Conservation (phyloP, 129 eudicot genomes). For the Glebionis coronaria region DNA sequence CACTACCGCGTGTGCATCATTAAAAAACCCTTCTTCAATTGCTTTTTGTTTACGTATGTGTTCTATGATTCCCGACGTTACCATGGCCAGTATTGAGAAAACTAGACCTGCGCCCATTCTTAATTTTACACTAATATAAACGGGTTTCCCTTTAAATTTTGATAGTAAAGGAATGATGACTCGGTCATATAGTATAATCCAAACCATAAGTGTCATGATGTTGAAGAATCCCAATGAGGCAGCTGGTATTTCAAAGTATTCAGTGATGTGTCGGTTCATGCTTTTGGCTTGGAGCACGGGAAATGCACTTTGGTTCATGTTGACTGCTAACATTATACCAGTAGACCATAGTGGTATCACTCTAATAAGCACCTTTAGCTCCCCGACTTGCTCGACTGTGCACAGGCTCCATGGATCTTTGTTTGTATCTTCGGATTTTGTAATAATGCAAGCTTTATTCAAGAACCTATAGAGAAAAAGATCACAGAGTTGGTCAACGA, state of each 20-base stretch:
- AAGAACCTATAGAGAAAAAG: slow-evolving; percentile 55
- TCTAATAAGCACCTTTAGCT: slow-evolving; percentile 66
- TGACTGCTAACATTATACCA: too few relatives aligned
- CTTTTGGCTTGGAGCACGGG: slow-evolving; percentile 59
- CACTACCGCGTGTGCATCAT: slow-evolving; percentile 39
- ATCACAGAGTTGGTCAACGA: not conserved
- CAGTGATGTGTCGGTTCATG: slow-evolving; percentile 86
- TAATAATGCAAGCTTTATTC: slow-evolving; percentile 68
- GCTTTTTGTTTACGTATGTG: slow-evolving; percentile 51
- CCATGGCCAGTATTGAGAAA: slow-evolving; percentile 42
- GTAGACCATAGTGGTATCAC: slow-evolving; percentile 76
- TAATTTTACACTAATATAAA: slow-evolving; percentile 42
- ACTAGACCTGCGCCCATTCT: slow-evolving; percentile 80
- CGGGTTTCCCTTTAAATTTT: slow-evolving; percentile 49
- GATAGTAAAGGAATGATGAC: slow-evolving; percentile 63
- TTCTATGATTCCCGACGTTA: slow-evolving; percentile 57
- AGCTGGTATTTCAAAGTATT: too few relatives aligned
- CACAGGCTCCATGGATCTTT: slow-evolving; percentile 37
- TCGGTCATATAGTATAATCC: slow-evolving; percentile 75
- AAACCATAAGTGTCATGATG: slow-evolving; percentile 44
- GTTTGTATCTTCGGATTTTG: slow-evolving; percentile 37
- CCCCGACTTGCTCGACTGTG: slow-evolving; percentile 78
- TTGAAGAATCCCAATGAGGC: slow-evolving; percentile 57
- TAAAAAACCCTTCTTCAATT: slow-evolving; percentile 44
- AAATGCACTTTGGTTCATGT: slow-evolving; percentile 52